Evolutionary conservation across 108 stramenopile genomes (phyloP).

Genomic region (Discostella pseudostelligera): DNA sequence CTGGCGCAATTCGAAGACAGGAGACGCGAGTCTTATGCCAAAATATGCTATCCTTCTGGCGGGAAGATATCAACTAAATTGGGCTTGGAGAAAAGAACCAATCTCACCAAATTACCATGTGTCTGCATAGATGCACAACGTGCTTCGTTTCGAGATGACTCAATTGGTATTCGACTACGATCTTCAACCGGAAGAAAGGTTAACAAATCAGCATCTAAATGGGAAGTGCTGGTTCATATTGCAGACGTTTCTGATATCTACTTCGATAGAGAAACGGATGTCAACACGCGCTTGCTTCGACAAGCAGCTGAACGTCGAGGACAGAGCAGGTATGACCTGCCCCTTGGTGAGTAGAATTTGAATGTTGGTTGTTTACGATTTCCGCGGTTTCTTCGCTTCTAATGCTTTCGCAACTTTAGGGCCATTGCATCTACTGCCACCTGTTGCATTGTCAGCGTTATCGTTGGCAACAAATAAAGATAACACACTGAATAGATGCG

Average conservation of each 20-base stretch:
- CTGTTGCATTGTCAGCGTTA: conserved; percentile 64
- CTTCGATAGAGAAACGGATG: conserved; percentile 26
- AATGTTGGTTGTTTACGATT: background rate
- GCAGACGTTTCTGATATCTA: conserved; percentile 85
- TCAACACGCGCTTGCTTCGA: conserved; percentile 25
- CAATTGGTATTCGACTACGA: conserved; percentile 75
- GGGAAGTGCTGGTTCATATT: conserved; percentile 82
- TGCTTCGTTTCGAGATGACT: conserved; percentile 83
- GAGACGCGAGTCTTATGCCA: conserved; percentile 32
- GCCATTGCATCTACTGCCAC: conserved; percentile 81
- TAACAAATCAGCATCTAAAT: conserved; percentile 56
- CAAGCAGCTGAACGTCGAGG: conserved; percentile 69
- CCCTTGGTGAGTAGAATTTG: conserved; percentile 39
- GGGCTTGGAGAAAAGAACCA: conserved; percentile 48
- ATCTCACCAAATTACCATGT: conserved; percentile 69
- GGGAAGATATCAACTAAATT: background rate
- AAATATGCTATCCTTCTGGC: conserved; percentile 2
- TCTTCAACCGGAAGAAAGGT: conserved; percentile 66
- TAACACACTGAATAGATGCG: conserved; percentile 56
- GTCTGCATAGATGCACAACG: conserved; percentile 78
- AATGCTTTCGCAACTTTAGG: conserved; percentile 9
- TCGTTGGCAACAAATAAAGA: conserved; percentile 45
- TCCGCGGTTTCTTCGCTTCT: background rate
- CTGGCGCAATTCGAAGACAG: conserved; percentile 42
- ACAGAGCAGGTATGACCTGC: conserved; percentile 77